Percentiles rank a stretch among this genome's conserved stretches.
These are phyloP conservation scores for Fusarium ramigenum DNA, from an alignment of 2,329 filamentous ascomycete species.

Conservation along the genomic window DNA sequence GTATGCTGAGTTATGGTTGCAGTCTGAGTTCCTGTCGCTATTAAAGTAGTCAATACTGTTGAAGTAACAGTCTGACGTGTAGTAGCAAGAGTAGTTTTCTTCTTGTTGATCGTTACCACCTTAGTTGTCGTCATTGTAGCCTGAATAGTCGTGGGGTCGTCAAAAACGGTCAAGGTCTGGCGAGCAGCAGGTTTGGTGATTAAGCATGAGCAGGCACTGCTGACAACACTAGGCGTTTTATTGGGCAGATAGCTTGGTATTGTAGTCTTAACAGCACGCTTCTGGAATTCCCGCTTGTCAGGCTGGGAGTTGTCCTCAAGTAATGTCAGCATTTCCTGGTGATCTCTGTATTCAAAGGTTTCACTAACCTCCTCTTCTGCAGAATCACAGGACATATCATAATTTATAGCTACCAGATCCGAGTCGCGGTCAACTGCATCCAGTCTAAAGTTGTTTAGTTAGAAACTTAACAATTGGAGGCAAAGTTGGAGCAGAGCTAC, in stretches of 20 bases:
- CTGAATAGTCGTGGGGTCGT: not conserved
- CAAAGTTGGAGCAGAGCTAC: not conserved
- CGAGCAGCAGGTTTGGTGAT: not conserved
- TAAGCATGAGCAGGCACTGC: not conserved
- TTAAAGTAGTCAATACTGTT: not conserved
- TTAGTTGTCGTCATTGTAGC: not conserved
- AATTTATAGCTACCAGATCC: not conserved
- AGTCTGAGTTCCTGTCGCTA: not conserved
- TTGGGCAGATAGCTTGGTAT: not conserved
- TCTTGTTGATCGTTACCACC: not conserved
- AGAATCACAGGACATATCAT: not conserved
- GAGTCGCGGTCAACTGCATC: not conserved
- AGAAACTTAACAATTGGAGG: too few relatives aligned
- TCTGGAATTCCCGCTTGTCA: not conserved
- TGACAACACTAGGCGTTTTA: not conserved
- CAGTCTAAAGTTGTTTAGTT: not conserved
- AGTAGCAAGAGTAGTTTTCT: not conserved
- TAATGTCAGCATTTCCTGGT: not conserved
- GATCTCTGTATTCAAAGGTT: not conserved
- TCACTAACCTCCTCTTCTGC: not conserved
- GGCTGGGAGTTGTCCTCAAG: not conserved
- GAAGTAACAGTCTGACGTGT: not conserved
- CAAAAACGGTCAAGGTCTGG: not conserved
- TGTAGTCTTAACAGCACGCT: not conserved
- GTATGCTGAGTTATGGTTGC: not conserved